phyloP scores from a whole-genome alignment of 2,329 filamentous ascomycete species.

The Metarhizium robertsii region DNA sequence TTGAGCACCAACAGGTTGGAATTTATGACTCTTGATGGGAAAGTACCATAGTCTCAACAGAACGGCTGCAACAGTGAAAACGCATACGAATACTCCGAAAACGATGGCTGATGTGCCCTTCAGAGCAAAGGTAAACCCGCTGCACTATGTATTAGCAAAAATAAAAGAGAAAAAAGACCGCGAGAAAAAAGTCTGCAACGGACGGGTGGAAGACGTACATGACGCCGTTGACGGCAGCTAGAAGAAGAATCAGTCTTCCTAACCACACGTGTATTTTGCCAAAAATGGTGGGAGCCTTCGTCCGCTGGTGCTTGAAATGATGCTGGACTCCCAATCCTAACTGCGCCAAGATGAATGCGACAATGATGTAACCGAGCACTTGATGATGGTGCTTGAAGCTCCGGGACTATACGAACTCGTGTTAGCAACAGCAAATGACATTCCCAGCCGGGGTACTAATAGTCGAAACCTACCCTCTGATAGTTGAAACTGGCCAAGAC shows the following conservation, averaged over 20 bases:
- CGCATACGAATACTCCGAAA: slow-evolving; percentile 37
- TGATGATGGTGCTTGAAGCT: slow-evolving; percentile 46
- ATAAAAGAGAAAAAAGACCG: not conserved
- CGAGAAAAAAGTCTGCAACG: not conserved
- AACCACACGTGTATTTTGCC: slow-evolving; percentile 48
- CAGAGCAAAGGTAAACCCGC: slow-evolving; percentile 48
- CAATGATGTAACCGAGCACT: slow-evolving; percentile 46
- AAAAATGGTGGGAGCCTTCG: slow-evolving; percentile 37
- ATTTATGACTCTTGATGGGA: slow-evolving; percentile 12
- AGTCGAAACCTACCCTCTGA: slow-evolving; percentile 39
- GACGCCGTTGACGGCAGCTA: slow-evolving; percentile 48
- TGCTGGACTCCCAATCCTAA: slow-evolving; percentile 46
- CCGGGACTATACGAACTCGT: slow-evolving; percentile 31
- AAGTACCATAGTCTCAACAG: slow-evolving; percentile 23
- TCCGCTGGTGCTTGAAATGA: slow-evolving; percentile 43
- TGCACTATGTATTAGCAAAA: slow-evolving; percentile 13
- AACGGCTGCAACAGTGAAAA: slow-evolving; percentile 29
- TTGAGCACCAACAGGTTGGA: slow-evolving; percentile 12
- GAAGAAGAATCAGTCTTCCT: slow-evolving; percentile 41
- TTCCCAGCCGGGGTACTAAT: not conserved
- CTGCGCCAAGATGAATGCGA: slow-evolving; percentile 41
- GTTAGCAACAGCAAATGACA: slow-evolving; percentile 4
- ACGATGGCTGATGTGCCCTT: slow-evolving; percentile 36
- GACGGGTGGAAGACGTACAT: slow-evolving; percentile 29
- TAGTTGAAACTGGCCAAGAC: slow-evolving; percentile 43